Percentiles rank a stretch among this genome's conserved stretches.
These are phyloP conservation scores for Citrus hindsii DNA, from an alignment of 345 rosid species.

Conservation along the genomic window DNA sequence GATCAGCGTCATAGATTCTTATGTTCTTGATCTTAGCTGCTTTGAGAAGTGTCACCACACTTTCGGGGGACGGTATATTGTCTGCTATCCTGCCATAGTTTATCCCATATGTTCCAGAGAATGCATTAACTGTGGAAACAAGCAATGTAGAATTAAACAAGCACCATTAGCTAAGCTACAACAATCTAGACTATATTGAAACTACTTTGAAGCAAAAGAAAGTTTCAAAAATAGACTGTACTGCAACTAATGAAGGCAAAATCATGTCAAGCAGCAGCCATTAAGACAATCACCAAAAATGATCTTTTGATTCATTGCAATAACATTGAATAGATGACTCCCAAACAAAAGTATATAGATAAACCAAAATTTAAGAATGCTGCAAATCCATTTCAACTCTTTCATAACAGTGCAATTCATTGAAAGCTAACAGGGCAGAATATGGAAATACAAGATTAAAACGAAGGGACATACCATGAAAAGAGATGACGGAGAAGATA, in stretches of 20 bases:
- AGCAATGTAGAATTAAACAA: not conserved
- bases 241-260: not conserved
- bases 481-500: conserved; percentile 39
- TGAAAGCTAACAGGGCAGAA: not conserved
- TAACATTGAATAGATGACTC: not conserved
- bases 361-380: not conserved
- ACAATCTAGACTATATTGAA: not conserved
- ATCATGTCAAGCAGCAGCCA: not conserved
- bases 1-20: conserved; percentile 75
- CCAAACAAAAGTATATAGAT: not conserved
- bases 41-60: conserved; percentile 78
- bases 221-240: not conserved
- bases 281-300: not conserved
- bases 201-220: not conserved
- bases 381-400: not conserved
- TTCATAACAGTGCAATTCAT: not conserved
- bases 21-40: conserved; percentile 73
- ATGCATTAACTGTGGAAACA: conserved; percentile 41
- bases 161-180: not conserved
- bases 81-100: conserved; percentile 85
- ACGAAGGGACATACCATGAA: conserved; percentile 36
- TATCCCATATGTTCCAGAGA: conserved; percentile 80
- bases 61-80: conserved; percentile 58
- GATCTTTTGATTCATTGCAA: not conserved
- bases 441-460: no score